Evolutionary conservation across 805 yeast genomes (phyloP).

Genomic region (Lachancea sp.): DNA sequence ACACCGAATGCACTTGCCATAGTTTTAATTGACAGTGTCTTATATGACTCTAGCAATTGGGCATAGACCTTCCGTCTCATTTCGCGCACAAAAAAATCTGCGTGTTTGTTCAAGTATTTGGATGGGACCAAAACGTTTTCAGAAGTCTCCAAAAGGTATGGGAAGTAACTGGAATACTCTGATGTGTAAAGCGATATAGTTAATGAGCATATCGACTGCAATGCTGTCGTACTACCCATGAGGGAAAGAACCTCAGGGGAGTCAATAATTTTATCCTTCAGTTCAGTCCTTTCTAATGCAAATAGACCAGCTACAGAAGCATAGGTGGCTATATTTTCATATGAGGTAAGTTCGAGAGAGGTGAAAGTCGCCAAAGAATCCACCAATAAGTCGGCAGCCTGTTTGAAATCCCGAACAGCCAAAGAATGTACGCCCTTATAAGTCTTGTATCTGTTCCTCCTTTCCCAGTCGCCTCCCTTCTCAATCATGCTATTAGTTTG

Average conservation of each 20-base stretch:
- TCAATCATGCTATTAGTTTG: constrained; percentile 72
- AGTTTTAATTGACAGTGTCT: constrained; percentile 78
- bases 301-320: constrained; percentile 86
- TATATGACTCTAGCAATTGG: constrained; percentile 89
- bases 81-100: constrained; percentile 81
- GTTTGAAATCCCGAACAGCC: constrained; percentile 79
- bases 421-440: constrained; percentile 78
- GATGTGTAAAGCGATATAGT: constrained; percentile 84
- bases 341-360: constrained; percentile 80
- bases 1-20: constrained; percentile 95
- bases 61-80: constrained; percentile 92
- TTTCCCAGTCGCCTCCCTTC: constrained; percentile 99
- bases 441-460: constrained; percentile 90
- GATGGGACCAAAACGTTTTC: constrained; percentile 60
- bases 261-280: constrained; percentile 80
- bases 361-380: constrained; percentile 95
- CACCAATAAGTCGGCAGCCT: constrained; percentile 77
- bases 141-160: constrained; percentile 67
- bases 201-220: constrained; percentile 76
- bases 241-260: constrained; percentile 89
- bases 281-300: constrained; percentile 72
- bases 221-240: constrained; percentile 57
- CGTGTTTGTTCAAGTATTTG: constrained; percentile 67
- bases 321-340: constrained; percentile 83
- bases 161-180: constrained; percentile 76